Conservation (phyloP, 2,329 filamentous ascomycete species). For the Neurospora sp. region DNA sequence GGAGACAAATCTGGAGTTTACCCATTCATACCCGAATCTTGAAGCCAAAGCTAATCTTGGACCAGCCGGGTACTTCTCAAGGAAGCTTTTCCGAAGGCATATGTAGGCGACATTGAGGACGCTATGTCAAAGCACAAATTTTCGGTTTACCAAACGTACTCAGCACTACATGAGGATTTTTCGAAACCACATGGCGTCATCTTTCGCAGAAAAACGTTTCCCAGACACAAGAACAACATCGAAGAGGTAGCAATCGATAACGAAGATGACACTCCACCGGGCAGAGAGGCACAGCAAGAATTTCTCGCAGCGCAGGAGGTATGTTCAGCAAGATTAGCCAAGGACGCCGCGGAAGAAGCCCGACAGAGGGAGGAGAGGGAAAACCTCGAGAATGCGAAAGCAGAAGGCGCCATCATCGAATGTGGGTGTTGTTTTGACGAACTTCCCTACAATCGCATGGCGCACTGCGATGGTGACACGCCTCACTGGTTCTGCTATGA, state of each 20-base stretch:
- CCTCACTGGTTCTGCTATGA: conserved; percentile 59
- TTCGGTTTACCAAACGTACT: conserved; percentile 26
- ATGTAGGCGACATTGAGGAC: conserved; percentile 17
- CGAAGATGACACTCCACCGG: conserved; percentile 4
- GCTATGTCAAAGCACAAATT: conserved; percentile 17
- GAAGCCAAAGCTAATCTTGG: background rate
- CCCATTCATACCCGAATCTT: background rate
- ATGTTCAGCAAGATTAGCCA: conserved; percentile 16
- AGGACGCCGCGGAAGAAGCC: conserved; percentile 15
- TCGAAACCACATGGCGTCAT: background rate
- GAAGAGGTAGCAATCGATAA: conserved; percentile 21
- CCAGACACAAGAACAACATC: conserved; percentile 8
- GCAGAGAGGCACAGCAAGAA: conserved; percentile 27
- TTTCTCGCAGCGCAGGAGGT: conserved; percentile 27
- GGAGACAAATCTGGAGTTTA: background rate
- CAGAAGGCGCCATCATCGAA: conserved; percentile 47
- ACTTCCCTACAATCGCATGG: conserved; percentile 54
- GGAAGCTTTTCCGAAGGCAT: conserved; percentile 26
- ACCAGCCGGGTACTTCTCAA: conserved; percentile 22
- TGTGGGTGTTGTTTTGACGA: conserved; percentile 68
- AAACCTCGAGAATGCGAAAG: conserved; percentile 33
- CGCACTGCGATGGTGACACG: conserved; percentile 50
- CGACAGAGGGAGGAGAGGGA: conserved; percentile 26
- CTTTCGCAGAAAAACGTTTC: background rate
- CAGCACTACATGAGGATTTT: conserved; percentile 21